These are phyloP conservation scores for Oryza glumipatula DNA, from an alignment of 176 grass and related monocot genomes.

Conservation along the genomic window DNA sequence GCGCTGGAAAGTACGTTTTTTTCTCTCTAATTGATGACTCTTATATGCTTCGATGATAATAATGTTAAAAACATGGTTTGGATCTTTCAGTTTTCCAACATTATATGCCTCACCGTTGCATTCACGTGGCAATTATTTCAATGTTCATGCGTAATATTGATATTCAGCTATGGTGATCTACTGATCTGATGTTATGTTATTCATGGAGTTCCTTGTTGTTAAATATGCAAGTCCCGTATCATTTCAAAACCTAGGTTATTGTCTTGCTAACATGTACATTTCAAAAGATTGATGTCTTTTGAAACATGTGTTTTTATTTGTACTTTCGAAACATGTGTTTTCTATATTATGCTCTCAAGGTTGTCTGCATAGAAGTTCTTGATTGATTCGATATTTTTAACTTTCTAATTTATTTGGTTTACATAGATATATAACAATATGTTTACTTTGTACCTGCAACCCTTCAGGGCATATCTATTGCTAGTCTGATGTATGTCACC, in stretches of 20 bases:
- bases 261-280: background rate
- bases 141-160: background rate
- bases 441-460: background rate
- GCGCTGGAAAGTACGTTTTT: slow-evolving; percentile 86
- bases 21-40: slow-evolving; percentile 2
- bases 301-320: background rate
- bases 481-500: slow-evolving; percentile 87
- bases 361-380: background rate
- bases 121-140: background rate
- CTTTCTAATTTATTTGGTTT: background rate
- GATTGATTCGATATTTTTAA: slow-evolving; percentile 12
- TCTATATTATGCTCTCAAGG: background rate
- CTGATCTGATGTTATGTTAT: background rate
- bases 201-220: background rate
- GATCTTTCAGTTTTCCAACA: background rate
- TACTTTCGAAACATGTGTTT: background rate
- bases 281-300: background rate
- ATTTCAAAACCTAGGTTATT: background rate
- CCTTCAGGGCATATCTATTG: slow-evolving; percentile 70
- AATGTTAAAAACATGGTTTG: background rate
- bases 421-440: background rate
- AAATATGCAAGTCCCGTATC: background rate
- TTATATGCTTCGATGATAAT: background rate
- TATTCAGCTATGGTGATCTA: background rate
- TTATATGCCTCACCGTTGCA: background rate